Evolutionary conservation across 148 eudicot species (phyloP), one percentile per base, ranked within the genome.

Genomic region (Cornus kousa): DNA sequence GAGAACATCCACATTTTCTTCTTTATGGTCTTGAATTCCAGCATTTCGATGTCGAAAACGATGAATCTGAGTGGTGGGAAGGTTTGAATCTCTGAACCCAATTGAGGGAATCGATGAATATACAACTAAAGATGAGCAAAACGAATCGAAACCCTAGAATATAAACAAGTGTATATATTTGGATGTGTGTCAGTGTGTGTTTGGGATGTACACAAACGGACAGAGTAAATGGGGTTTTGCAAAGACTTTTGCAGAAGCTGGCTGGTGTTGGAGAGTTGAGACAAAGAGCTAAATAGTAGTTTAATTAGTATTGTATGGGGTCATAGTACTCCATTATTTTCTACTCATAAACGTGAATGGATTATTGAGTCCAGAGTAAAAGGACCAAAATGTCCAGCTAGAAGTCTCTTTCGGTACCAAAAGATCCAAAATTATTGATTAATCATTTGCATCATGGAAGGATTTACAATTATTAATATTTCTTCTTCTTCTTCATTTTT

Each of bases 1-100:
- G 80, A 78, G 65, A 81, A 85, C 57, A 85, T 83, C 88, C 85
- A 81, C 82, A 77, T 88, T 85, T 83, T 88, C 85, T 77, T 83
- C 74, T 72, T 80, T 19, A 83, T 64, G 43, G 69, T 76, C 65
- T 83, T 76, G 83, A 79, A 75, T 79, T 75, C 60, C 64, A 72
- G 72, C 86, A 84, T 84, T 35, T 80, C 68, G 13, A 79, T 65
- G 62, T 62, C 68, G 60, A 20, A 72, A 71, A 14, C 60, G 66
- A 53, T 55, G 28, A 73, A 55, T 5, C n/a, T 3, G 19, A 17
- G 19, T 17, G 68, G 35, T 13, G 67, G 17, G 55, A 39, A 24
- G 39, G 37, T 62, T 35, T 75, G 78, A 69, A 79, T 66, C 48
- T 23, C 53, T 5, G 70, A 79, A 35, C 59, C 68, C 73, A 75